phyloP scores from a whole-genome alignment of 805 yeast species.

The Novakomyces olei region DNA sequence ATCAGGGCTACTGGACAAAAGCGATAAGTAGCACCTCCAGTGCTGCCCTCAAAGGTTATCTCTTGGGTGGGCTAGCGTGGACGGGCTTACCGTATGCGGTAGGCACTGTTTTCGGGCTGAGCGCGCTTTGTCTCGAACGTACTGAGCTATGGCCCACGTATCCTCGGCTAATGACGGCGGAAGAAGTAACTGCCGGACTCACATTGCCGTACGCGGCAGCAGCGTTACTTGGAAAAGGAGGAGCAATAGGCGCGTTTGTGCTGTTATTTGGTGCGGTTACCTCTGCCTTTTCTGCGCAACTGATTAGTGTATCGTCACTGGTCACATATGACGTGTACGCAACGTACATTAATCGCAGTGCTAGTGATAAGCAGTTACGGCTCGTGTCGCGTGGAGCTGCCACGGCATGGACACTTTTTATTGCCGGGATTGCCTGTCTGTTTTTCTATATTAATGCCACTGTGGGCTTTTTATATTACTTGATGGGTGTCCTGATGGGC shows the following conservation, averaged over 20 bases:
- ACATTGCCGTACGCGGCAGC: conserved; percentile 37
- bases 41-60: conserved; percentile 20
- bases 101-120: conserved; percentile 20
- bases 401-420: conserved; percentile 17
- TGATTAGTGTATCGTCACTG: conserved; percentile 19
- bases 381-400: conserved; percentile 22
- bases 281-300: conserved; percentile 20
- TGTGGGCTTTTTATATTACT: conserved; percentile 24
- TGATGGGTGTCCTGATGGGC: conserved; percentile 50
- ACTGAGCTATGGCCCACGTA: conserved; percentile 50
- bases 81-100: conserved; percentile 17
- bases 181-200: conserved; percentile 47
- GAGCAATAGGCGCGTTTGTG: conserved; percentile 37
- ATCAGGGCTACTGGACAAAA: conserved; percentile 23
- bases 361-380: conserved; percentile 22
- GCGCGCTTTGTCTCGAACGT: conserved; percentile 27
- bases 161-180: conserved; percentile 35
- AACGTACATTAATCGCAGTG: conserved; percentile 21
- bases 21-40: conserved; percentile 18
- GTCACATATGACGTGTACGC: conserved; percentile 26
- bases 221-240: conserved; percentile 56
- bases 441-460: conserved; percentile 18
- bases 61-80: conserved; percentile 20
- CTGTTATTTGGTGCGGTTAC: conserved; percentile 20
- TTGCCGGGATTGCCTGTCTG: conserved; percentile 21